Evolutionary conservation across 1,139 yeast species (phyloP).

Genomic region (Meyerozyma guilliermondii): DNA sequence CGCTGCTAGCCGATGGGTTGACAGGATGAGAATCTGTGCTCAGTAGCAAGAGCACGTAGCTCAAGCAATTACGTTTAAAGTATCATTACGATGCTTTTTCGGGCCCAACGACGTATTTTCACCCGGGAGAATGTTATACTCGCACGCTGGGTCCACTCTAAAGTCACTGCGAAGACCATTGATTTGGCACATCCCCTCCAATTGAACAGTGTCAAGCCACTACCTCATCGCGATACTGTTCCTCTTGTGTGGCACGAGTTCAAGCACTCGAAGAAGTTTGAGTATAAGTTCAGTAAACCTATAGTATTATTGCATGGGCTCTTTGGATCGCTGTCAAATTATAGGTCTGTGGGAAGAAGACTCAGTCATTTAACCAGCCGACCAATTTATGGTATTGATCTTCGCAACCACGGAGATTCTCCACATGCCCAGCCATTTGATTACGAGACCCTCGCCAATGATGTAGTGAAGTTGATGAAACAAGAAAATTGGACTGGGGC

Average conservation of each 20-base stretch:
- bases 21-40: not conserved
- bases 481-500: slow-evolving; percentile 20
- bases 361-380: slow-evolving; percentile 25
- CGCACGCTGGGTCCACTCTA: not conserved
- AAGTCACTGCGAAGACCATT: too few relatives aligned
- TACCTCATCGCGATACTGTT: not conserved
- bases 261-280: not conserved
- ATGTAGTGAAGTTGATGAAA: slow-evolving; percentile 31
- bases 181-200: not conserved
- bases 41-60: not conserved
- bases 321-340: slow-evolving; percentile 43
- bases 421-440: slow-evolving; percentile 40
- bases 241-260: not conserved
- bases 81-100: too few relatives aligned
- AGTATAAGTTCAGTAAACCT: slow-evolving; percentile 14
- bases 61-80: too few relatives aligned
- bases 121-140: not conserved
- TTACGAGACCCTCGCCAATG: slow-evolving; percentile 39
- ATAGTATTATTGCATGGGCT: slow-evolving; percentile 46
- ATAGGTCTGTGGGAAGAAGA: slow-evolving; percentile 29
- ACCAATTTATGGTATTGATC: slow-evolving; percentile 39
- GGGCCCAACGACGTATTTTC: not conserved
- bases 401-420: slow-evolving; percentile 51
- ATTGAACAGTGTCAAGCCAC: not conserved
- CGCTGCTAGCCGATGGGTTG: not conserved